Evolutionary conservation across 2,329 filamentous ascomycete genomes (phyloP), one percentile per base, ranked within the genome.

Genomic region (Trichoderma asperellum): DNA sequence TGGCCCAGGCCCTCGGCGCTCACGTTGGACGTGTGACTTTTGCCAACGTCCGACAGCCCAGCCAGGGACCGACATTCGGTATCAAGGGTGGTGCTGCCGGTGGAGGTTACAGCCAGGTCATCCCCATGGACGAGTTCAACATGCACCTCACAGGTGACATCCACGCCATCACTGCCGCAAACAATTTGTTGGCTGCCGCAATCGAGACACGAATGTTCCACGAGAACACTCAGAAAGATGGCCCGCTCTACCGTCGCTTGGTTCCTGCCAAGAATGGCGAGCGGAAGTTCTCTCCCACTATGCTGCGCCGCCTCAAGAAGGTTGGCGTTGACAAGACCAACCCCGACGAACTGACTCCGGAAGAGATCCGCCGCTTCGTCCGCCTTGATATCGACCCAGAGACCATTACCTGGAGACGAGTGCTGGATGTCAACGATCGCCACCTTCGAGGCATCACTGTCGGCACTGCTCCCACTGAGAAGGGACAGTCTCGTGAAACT

Each of bases 111-210:
- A 97, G 93, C 80, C 96, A 99, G 81, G 96, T 99, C 77, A 98
- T 99, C 76, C 96, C 96, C 70, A 99, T 99, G 96, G 96, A 99
- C 76, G 96, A 99, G 81, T 99, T 99, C 85, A 99, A 99, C 82
- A 85, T 99, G 77, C 96, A 99, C 80, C 83, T 99, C 76, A 99
- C 96, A 68, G 96, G 96, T 76, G 96, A 99, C 79, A 98, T 99
- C 69, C 96, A 99, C 80, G 96, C 96, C 73, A 96, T 99, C 77
- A 94, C 94, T 65, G 95, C 95, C 34, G 96, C 96, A 47, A 99
- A 98, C 87, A 99, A 99, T 82, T 86, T 99, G 69, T 88, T 99
- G 55, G 95, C 96, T 56, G 96, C 96, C 67, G 96, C 96, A 43
- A 96, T 99, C 72, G 96, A 99, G 79, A 98, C 96, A 1, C 91